A percentile compares a stretch with the other conserved stretches of the same genome.
Conservation (phyloP, 108 stramenopile genomes). For the Nannochloropsis gaditana region DNA sequence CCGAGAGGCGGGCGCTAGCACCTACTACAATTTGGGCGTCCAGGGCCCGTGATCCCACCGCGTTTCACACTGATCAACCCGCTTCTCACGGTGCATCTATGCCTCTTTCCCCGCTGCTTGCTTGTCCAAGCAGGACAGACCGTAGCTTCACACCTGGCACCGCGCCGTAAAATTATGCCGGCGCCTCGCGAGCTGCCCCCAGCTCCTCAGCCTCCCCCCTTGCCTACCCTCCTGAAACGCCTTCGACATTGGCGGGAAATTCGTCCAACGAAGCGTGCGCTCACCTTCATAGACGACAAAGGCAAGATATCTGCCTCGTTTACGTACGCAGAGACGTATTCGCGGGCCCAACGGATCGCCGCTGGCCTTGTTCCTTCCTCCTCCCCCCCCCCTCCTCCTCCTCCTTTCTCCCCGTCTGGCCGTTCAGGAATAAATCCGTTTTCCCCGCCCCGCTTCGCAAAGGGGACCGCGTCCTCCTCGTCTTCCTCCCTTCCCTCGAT, state of each 20-base stretch:
- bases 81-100: no score
- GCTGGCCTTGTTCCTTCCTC: no score
- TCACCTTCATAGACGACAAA: conserved; percentile 38
- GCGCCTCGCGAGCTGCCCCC: background rate
- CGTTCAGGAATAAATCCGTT: background rate
- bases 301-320: conserved; percentile 24
- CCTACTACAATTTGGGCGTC: no score
- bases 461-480: background rate
- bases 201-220: background rate
- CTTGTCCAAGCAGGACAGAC: no score
- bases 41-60: no score
- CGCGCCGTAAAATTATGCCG: background rate
- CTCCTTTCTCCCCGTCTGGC: background rate
- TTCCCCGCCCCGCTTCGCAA: background rate
- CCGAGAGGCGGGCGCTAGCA: no score
- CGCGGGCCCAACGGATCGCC: background rate
- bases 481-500: conserved; percentile 77
- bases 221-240: background rate
- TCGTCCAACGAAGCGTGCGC: conserved; percentile 21
- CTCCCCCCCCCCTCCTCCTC: conserved; percentile 18
- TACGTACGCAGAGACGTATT: conserved; percentile 24
- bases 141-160: no score
- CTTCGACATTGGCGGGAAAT: background rate
- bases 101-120: no score
- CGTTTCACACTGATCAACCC: no score